Evolutionary conservation across 768 basidiomycete species (phyloP), one percentile per base, ranked within the genome.

Genomic region (Antrodiella citrinella): DNA sequence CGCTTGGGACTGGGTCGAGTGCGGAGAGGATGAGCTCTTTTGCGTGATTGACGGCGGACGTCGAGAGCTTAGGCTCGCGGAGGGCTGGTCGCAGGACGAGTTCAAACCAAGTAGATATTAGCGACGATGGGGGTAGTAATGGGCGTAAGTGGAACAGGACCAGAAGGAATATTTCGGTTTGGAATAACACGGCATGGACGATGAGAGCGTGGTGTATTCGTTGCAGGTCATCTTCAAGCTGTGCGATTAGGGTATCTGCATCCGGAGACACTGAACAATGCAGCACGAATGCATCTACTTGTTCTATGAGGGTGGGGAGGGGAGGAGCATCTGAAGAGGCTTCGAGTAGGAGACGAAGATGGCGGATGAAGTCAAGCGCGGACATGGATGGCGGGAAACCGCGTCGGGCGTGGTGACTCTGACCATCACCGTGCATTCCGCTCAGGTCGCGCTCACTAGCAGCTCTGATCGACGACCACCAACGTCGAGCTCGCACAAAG

Each of bases 51-150:
- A 81, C 72, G 4, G 82, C 74, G 20, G 68, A 56, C 0, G 74
- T 76, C 2, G 85, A 71, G 18, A 91, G 68, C 55, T 74, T 80
- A 30, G 86, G 82, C 62, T 89, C 82, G 44, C 86, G 81, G 48
- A 91, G 71, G 23, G 87, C 84, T 21, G 86, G 84, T 26, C 89
- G 81, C 2, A 91, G 71, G 22, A 86, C 73, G 26, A 86, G 74
- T 62, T 91, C 87, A 63, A 88, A 91, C 90, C 90, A 91, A 22
- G 72, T 74, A 1, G 82, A 82, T 50, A 89, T 83, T 49, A 90
- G 70, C 21, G 84, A 85, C 4, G 72, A 72, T 5, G 84, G 68
- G 2, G 84, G 71, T 4, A 89, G 68, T 23, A 86, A 70, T 11
- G 82, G 75, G 9, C 71, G 69, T 22, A 91, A 72, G 56, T 80